These are phyloP conservation scores for Pyracantha coccinea DNA, from an alignment of 331 rosid species.

Conservation along the genomic window DNA sequence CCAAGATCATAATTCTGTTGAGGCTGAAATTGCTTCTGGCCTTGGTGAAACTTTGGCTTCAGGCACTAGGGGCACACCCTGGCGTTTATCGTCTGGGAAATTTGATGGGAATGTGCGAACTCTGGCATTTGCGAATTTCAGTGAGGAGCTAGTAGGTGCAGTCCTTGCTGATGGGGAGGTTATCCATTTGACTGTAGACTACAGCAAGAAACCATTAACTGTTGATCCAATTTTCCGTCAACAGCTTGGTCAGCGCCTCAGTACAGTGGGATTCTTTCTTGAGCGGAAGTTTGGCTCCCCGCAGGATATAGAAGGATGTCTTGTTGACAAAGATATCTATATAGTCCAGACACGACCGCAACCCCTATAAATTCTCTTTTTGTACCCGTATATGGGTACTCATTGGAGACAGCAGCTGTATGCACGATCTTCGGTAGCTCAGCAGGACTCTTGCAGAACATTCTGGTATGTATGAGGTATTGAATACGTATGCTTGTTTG, in stretches of 20 bases:
- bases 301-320: conserved; percentile 90
- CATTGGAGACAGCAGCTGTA: background rate
- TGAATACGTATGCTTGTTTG: background rate
- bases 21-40: conserved; percentile 93
- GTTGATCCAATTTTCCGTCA: conserved; percentile 62
- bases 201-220: conserved; percentile 75
- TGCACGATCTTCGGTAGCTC: background rate
- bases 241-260: conserved; percentile 80
- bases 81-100: conserved; percentile 84
- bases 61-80: conserved; percentile 90
- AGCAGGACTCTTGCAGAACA: background rate
- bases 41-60: conserved; percentile 98
- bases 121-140: conserved; percentile 84
- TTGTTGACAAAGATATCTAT: conserved; percentile 71
- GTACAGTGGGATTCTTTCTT: conserved; percentile 79
- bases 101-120: conserved; percentile 66
- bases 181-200: conserved; percentile 73
- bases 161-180: conserved; percentile 91
- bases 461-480: background rate
- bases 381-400: background rate
- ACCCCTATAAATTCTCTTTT: conserved; percentile 32
- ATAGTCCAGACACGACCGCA: conserved; percentile 96
- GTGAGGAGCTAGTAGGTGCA: conserved; percentile 71
- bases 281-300: conserved; percentile 82
- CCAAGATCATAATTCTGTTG: conserved; percentile 61